These are phyloP conservation scores for Tuber melanosporum DNA, from an alignment of 495 filamentous ascomycete genomes.

Conservation along the genomic window DNA sequence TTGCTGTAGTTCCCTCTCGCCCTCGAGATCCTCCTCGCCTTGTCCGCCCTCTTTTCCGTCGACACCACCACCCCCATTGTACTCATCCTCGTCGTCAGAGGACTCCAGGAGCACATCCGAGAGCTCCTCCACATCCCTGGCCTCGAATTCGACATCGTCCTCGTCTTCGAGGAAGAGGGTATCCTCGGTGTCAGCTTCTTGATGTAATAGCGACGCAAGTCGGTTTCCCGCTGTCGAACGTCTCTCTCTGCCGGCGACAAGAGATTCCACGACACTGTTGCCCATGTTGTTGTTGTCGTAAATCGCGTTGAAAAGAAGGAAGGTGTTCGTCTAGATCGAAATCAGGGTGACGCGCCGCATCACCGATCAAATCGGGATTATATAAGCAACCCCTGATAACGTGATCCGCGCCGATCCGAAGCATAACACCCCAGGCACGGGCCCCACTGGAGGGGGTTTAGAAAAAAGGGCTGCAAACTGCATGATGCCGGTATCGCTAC, in stretches of 20 bases:
- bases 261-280: conserved; percentile 54
- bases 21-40: conserved; percentile 61
- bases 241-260: conserved; percentile 68
- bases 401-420: neutral
- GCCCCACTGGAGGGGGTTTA: neutral
- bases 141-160: conserved; percentile 74
- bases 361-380: neutral
- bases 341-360: neutral
- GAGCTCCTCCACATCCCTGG: conserved; percentile 53
- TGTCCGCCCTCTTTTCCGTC: conserved; percentile 51
- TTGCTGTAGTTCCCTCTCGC: conserved; percentile 59
- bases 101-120: conserved; percentile 77
- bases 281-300: conserved; percentile 12
- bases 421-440: neutral
- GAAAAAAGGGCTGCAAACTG: neutral
- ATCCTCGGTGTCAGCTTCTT: conserved; percentile 62
- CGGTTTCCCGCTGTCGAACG: conserved; percentile 82
- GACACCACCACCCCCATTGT: conserved; percentile 55
- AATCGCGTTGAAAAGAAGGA: conserved; percentile 4
- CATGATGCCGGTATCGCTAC: conserved; percentile 2
- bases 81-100: conserved; percentile 70
- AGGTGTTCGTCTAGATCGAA: neutral
- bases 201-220: conserved; percentile 65
- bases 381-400: neutral
- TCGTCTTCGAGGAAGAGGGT: conserved; percentile 80